phyloP scores from a whole-genome alignment of 2,329 filamentous ascomycete species.

The Raffaelea arxii region DNA sequence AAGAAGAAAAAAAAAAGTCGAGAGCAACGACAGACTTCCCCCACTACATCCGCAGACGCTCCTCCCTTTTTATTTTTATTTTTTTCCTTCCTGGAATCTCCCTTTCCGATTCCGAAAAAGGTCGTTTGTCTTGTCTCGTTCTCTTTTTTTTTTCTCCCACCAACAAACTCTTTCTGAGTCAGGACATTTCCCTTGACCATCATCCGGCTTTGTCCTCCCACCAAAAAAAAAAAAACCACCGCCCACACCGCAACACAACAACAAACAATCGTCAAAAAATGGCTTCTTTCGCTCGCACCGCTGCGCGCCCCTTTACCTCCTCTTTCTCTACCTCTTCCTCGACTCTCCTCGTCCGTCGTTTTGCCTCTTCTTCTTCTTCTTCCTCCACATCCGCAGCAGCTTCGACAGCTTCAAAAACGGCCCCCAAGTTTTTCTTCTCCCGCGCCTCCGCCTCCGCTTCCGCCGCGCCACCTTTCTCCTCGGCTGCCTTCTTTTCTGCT shows the following conservation, averaged over 20 bases:
- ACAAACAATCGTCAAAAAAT: too few species aligned
- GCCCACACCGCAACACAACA: too few species aligned
- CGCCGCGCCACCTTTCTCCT: constrained; percentile 17
- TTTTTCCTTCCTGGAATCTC: background rate
- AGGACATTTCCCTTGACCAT: constrained; percentile 35
- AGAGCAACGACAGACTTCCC: too few species aligned
- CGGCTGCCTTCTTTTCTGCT: constrained; percentile 26
- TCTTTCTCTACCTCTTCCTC: constrained; percentile 24
- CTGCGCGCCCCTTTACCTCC: constrained; percentile 45
- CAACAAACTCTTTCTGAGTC: background rate
- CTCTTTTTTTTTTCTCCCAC: too few species aligned
- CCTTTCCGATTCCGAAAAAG: background rate
- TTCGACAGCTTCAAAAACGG: background rate
- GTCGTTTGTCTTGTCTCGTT: too few species aligned
- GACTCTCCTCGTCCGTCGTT: constrained; percentile 6
- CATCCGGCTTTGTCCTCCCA: too few species aligned
- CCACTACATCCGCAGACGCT: too few species aligned
- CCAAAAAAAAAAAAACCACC: too few species aligned
- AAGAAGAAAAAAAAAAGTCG: too few species aligned
- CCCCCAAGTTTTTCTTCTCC: background rate
- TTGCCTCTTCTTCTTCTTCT: constrained; percentile 1
- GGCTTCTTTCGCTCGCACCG: constrained; percentile 41
- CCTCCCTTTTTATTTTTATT: too few species aligned
- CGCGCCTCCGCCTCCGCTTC: background rate
- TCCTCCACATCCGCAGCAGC: background rate